phyloP scores from a whole-genome alignment of 2,329 filamentous ascomycete genomes.

The Talaromyces amestolkiae region DNA sequence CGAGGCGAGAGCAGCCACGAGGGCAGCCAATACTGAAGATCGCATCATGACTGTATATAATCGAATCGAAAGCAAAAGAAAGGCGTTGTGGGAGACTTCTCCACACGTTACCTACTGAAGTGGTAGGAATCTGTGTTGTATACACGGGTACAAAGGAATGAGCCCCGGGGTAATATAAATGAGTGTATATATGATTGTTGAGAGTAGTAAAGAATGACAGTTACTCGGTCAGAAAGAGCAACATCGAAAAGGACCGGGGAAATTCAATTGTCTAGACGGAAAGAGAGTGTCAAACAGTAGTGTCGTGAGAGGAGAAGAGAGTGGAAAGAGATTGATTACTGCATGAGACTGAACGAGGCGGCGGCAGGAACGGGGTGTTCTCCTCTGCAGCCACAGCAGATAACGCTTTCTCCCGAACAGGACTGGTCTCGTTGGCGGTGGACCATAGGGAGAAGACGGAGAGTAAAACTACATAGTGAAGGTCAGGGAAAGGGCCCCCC shows the following conservation, averaged over 20 bases:
- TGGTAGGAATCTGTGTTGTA: background rate
- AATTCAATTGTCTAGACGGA: background rate
- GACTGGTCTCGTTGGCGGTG: background rate
- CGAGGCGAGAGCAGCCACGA: slow-evolving; percentile 25
- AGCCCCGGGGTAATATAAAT: background rate
- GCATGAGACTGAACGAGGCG: slow-evolving; percentile 3
- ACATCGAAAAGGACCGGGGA: slow-evolving; percentile 7
- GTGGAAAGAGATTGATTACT: slow-evolving; percentile 4
- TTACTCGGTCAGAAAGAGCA: slow-evolving; percentile 9
- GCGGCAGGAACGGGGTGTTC: background rate
- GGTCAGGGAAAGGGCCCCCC: background rate
- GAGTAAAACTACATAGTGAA: no score
- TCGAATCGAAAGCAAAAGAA: slow-evolving; percentile 1
- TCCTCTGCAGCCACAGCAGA: background rate
- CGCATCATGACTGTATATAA: slow-evolving; percentile 13
- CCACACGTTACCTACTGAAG: background rate
- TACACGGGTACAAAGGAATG: slow-evolving; percentile 13
- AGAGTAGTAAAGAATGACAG: background rate
- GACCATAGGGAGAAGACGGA: background rate
- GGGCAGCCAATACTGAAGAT: slow-evolving; percentile 7
- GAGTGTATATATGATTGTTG: slow-evolving; percentile 2
- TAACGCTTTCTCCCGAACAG: slow-evolving; percentile 10
- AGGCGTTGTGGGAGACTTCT: slow-evolving; percentile 3
- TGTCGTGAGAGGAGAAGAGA: background rate
- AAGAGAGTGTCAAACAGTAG: background rate